Evolutionary conservation across 1,284 basidiomycete species (phyloP).

Genomic region (Naganishia cerealis): DNA sequence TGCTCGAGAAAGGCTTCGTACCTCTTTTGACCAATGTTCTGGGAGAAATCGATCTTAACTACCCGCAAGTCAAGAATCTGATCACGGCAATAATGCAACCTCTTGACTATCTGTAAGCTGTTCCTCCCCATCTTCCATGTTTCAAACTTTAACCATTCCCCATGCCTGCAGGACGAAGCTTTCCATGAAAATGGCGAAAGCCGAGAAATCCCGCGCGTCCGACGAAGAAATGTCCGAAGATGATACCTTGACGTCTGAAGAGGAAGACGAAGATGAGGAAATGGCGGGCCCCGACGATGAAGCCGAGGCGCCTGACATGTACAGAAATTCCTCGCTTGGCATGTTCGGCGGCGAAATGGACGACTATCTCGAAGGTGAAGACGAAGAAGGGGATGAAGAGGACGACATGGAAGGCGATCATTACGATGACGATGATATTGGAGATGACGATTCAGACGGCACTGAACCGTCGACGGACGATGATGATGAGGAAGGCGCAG

Average conservation of each 20-base stretch:
- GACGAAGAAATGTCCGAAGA: constrained; percentile 58
- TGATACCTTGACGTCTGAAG: constrained; percentile 47
- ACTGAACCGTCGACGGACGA: constrained; percentile 45
- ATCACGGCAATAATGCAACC: constrained; percentile 84
- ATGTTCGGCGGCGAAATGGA: constrained; percentile 72
- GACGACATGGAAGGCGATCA: constrained; percentile 71
- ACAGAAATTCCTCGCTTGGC: constrained; percentile 93
- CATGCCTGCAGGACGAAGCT: constrained; percentile 71
- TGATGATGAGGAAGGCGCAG: constrained; percentile 51
- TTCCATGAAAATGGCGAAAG: constrained; percentile 93
- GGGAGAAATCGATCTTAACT: constrained; percentile 92
- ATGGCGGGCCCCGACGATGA: constrained; percentile 65
- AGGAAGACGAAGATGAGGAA: constrained; percentile 62
- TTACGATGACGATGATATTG: constrained; percentile 83
- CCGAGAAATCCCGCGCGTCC: constrained; percentile 68
- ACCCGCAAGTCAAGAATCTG: constrained; percentile 82
- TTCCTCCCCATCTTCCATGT: neutral
- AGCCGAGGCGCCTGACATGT: constrained; percentile 84
- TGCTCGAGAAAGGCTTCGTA: constrained; percentile 98
- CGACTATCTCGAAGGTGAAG: constrained; percentile 50
- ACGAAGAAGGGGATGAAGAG: constrained; percentile 70
- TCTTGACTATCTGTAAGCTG: constrained; percentile 78
- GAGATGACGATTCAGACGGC: constrained; percentile 65
- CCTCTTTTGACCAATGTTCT: constrained; percentile 82
- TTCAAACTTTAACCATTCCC: neutral